Evolutionary conservation across 257 asterid genomes (phyloP).

Genomic region (Solanum okadae): DNA sequence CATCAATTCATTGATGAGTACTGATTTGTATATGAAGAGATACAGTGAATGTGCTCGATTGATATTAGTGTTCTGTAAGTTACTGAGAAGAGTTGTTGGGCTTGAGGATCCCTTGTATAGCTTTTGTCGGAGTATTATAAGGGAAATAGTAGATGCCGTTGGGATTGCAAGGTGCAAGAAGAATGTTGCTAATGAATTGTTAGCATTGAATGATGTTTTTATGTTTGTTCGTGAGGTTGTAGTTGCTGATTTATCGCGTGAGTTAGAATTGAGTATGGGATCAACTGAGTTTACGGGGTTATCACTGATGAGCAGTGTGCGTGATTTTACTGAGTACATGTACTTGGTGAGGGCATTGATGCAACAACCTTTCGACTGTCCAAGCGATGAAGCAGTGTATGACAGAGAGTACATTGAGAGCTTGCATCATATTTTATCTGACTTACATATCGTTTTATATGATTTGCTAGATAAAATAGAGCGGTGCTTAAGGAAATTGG

Average conservation of each 20-base stretch:
- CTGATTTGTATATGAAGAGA: conserved; percentile 2
- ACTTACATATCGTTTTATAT: not conserved
- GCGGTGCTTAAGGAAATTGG: not conserved
- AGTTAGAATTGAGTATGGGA: conserved; percentile 5
- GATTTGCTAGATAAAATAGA: not conserved
- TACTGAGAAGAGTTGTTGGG: no score
- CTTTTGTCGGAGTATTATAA: no score
- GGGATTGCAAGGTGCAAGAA: no score
- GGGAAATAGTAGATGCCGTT: no score
- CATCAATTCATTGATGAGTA: conserved; percentile 23
- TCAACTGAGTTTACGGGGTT: not conserved
- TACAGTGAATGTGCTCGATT: conserved; percentile 11
- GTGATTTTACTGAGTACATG: not conserved
- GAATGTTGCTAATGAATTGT: conserved; percentile 6
- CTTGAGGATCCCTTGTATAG: no score
- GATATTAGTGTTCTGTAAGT: no score
- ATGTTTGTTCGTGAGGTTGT: conserved; percentile 57
- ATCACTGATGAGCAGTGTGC: not conserved
- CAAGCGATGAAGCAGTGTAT: not conserved
- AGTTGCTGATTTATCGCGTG: conserved; percentile 3
- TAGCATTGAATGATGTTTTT: conserved; percentile 38
- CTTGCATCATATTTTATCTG: not conserved
- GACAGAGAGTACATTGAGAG: not conserved
- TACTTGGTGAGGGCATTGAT: not conserved
- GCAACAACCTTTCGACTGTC: no score